Evolutionary conservation across 208 protist genomes (phyloP).

Genomic region (Trypanosoma mega): DNA sequence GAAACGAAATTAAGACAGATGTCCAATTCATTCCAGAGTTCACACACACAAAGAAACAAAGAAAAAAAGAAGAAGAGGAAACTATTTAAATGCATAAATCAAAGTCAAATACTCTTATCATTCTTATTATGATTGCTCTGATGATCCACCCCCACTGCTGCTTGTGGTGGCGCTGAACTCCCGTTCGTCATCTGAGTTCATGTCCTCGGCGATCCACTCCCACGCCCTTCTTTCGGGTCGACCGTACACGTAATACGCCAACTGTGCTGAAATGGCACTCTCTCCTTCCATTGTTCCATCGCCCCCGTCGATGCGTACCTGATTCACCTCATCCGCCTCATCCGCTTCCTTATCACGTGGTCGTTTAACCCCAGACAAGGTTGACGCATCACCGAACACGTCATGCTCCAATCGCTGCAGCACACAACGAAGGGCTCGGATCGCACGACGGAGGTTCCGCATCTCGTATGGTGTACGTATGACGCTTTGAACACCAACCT

Average conservation of each 20-base stretch:
- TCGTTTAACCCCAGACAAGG: no score
- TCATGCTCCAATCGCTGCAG: no score
- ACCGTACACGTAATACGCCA: constrained; percentile 7
- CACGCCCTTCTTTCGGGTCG: background rate
- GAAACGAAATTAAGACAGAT: constrained; percentile 19
- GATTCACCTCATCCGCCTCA: background rate
- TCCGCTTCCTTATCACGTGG: constrained; percentile 15
- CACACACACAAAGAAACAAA: constrained; percentile 13
- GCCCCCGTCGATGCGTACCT: background rate
- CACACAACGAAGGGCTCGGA: constrained; percentile 13
- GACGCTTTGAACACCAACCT: background rate
- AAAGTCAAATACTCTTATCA: background rate
- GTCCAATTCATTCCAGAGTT: no score
- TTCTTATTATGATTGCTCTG: background rate
- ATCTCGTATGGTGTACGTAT: background rate
- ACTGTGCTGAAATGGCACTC: constrained; percentile 10
- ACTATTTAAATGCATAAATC: constrained; percentile 4
- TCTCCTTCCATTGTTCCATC: background rate
- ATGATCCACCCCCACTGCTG: background rate
- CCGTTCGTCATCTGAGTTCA: constrained; percentile 15
- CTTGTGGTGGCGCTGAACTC: constrained; percentile 1
- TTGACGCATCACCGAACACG: no score
- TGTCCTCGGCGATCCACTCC: constrained; percentile 7
- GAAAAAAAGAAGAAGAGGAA: constrained; percentile 5
- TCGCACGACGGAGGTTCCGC: constrained; percentile 12